Evolutionary conservation across 2,329 filamentous ascomycete genomes (phyloP).

Genomic region (Botryosphaeria dothidea): DNA sequence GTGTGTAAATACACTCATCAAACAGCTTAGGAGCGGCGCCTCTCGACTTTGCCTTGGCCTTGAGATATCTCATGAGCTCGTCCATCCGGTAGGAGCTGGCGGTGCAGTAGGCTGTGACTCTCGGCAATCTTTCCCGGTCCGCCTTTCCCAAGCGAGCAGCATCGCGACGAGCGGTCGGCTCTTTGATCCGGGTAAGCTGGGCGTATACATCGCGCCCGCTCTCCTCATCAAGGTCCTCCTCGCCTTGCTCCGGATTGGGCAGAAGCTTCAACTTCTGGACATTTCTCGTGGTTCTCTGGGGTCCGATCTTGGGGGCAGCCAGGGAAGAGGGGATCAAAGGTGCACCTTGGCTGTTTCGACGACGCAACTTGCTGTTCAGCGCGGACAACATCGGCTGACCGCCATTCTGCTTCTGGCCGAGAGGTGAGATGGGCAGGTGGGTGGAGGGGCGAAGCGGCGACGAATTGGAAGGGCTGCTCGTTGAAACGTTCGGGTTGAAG

Average conservation of each 20-base stretch:
- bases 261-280: conserved; percentile 97
- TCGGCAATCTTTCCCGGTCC: conserved; percentile 79
- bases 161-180: conserved; percentile 88
- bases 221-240: conserved; percentile 78
- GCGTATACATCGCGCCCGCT: conserved; percentile 95
- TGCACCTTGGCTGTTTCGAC: conserved; percentile 79
- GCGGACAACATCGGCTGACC: conserved; percentile 61
- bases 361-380: conserved; percentile 82
- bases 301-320: conserved; percentile 75
- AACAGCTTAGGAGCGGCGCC: conserved; percentile 88
- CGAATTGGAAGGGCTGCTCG: conserved; percentile 42
- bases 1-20: conserved; percentile 96
- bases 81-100: conserved; percentile 91
- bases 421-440: conserved; percentile 30
- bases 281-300: conserved; percentile 91
- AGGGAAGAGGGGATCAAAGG: conserved; percentile 48
- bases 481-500: conserved; percentile 67
- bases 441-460: conserved; percentile 33
- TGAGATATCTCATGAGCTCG: conserved; percentile 84
- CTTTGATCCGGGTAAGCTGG: conserved; percentile 96
- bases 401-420: conserved; percentile 28
- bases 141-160: conserved; percentile 91
- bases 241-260: conserved; percentile 81
- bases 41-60: conserved; percentile 74
- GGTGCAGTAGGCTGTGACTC: conserved; percentile 96